Conservation (phyloP, 2,329 filamentous ascomycete genomes). For the Nemania bipapillata region DNA sequence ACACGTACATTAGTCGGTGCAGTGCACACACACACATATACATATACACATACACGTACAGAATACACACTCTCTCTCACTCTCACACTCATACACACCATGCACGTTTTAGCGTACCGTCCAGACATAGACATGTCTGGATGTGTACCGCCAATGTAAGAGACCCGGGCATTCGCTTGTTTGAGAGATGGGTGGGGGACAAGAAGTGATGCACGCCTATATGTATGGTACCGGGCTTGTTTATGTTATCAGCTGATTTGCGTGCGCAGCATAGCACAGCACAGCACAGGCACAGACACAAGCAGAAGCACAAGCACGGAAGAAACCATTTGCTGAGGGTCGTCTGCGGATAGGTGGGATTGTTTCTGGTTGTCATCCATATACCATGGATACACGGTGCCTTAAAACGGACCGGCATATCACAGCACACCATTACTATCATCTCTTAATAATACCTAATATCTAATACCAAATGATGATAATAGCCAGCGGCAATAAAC, state of each 20-base stretch:
- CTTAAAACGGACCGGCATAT: not conserved
- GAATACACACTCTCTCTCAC: not conserved
- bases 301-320: too few relatives aligned
- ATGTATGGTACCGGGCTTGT: not conserved
- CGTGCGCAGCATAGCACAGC: not conserved
- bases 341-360: not conserved
- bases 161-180: not conserved
- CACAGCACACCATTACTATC: not conserved
- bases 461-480: too few relatives aligned
- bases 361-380: not conserved
- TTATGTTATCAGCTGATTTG: conserved; percentile 16
- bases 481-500: not conserved
- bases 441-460: too few relatives aligned
- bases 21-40: not conserved
- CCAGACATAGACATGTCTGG: not conserved
- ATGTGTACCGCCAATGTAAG: not conserved
- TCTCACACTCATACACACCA: not conserved
- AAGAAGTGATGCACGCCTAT: not conserved
- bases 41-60: not conserved
- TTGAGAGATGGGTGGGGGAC: not conserved
- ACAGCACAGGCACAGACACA: too few relatives aligned
- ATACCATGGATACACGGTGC: conserved; percentile 1
- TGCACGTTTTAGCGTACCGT: not conserved
- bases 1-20: not conserved
- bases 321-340: conserved; percentile 13